Percentiles rank a stretch among this genome's conserved stretches.
Evolutionary conservation across 495 filamentous ascomycete species (phyloP).

Genomic region (Terfezia boudieri): DNA sequence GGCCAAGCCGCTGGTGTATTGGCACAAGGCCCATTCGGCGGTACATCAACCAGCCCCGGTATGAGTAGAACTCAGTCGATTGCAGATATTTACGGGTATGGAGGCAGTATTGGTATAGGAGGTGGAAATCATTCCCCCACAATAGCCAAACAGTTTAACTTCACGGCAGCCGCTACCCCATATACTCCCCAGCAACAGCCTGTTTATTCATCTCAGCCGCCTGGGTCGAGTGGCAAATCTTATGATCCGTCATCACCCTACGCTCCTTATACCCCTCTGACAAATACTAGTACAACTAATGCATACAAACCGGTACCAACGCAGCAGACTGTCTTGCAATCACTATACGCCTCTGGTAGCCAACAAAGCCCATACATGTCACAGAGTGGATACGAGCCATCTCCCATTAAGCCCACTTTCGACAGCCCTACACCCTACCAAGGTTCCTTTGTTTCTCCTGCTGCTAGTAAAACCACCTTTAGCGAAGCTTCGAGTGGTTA

Average conservation of each 20-base stretch:
- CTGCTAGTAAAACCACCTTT: background rate
- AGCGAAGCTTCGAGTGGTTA: constrained; percentile 19
- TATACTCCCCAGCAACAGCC: too few species aligned
- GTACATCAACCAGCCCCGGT: constrained; percentile 52
- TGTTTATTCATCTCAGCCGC: too few species aligned
- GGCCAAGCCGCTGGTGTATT: background rate
- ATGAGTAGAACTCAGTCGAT: constrained; percentile 62
- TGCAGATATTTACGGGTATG: constrained; percentile 46
- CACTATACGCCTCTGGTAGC: constrained; percentile 1
- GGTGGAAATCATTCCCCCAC: background rate
- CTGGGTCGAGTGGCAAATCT: background rate
- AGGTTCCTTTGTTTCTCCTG: background rate
- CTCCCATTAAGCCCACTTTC: background rate
- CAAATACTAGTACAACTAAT: background rate
- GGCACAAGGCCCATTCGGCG: constrained; percentile 52
- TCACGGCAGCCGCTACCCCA: too few species aligned
- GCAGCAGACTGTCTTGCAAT: background rate
- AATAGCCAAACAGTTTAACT: too few species aligned
- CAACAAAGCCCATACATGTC: background rate
- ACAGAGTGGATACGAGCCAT: constrained; percentile 7
- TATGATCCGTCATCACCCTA: background rate
- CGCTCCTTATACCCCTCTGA: too few species aligned
- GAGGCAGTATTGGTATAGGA: background rate
- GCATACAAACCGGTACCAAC: background rate
- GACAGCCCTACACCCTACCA: constrained; percentile 4